Base-by-base conservation (phyloP, 148 eudicot species). In the Limonium bicolor region DNA sequence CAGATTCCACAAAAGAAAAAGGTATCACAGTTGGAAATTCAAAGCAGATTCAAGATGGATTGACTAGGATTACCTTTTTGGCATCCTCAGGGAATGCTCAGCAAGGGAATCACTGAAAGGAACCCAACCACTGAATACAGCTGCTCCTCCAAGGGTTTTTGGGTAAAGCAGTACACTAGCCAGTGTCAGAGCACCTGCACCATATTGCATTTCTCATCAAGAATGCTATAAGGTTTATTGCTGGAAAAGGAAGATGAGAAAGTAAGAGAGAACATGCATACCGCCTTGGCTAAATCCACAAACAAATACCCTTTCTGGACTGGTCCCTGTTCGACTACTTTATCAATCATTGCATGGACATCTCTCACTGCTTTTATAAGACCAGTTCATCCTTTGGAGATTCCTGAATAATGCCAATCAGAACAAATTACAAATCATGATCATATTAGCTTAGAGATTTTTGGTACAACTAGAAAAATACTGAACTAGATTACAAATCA, bases 231-330 rank as follows among this genome's bases (percentile, higher is more conserved):
- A n/a, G n/a, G n/a, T n/a, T n/a, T n/a, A n/a, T n/a, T n/a, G n/a
- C n/a, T n/a, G n/a, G n/a, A n/a, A n/a, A n/a, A n/a, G n/a, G n/a
- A n/a, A 13, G 4, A 31, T 13, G 43, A 51, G 27, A 35, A 48
- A 12, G 37, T 34, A 50, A 44, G 51, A 50, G 38, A 51, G 37
- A 56, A 48, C 41, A 45, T 34, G 53, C 60, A 38, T 67, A 92
- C 99, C 99, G 78, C 99, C 99, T 71, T 92, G 99, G 76, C 99
- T 92, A 54, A 85, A 85, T 49, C 99, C 99, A 51, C 99, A 85
- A n/a, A 92, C 55, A 69, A 85, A 92, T 27, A 92, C 73, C 50
- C 85, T 92, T 4, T 63, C 73, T 24, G 99, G 99, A 62, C 69
- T 49, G 46, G 61, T 63, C 53, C 99, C 99, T 78, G 65, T 37